These are phyloP conservation scores for Blastobotrys raffinosifermentans DNA, from an alignment of 1,139 yeast species.

Conservation along the genomic window DNA sequence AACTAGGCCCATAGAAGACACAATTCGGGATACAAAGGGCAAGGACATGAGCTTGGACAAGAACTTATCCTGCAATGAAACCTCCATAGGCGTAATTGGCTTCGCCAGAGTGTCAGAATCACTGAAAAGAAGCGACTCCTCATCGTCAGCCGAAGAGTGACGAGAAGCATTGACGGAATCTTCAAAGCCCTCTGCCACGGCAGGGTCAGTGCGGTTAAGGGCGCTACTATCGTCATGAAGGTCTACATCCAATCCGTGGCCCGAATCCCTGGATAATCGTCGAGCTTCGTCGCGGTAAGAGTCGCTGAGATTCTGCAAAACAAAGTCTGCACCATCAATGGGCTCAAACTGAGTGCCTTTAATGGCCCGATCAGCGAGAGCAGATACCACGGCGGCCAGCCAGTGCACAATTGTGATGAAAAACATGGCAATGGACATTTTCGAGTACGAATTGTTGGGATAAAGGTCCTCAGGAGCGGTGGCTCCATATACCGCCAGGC, in stretches of 20 bases:
- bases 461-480: conserved; percentile 62
- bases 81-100: not conserved
- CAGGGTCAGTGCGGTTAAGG: no score
- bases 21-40: conserved; percentile 29
- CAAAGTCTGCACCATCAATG: conserved; percentile 34
- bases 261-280: conserved; percentile 25
- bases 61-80: conserved; percentile 18
- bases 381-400: conserved; percentile 43
- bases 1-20: conserved; percentile 36
- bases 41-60: conserved; percentile 24
- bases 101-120: conserved; percentile 1
- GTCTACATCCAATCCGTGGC: conserved; percentile 17
- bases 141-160: conserved; percentile 11
- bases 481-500: conserved; percentile 53
- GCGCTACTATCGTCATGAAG: conserved; percentile 3
- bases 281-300: conserved; percentile 14
- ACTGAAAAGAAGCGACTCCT: conserved; percentile 9
- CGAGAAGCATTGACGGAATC: not conserved
- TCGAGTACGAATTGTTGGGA: conserved; percentile 68
- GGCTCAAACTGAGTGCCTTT: conserved; percentile 24
- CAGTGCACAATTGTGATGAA: conserved; percentile 50
- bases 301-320: conserved; percentile 20
- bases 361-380: conserved; percentile 40
- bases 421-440: conserved; percentile 57
- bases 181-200: no score